phyloP scores from a whole-genome alignment of 2,329 filamentous ascomycete species.

The Aspergillus latus region DNA sequence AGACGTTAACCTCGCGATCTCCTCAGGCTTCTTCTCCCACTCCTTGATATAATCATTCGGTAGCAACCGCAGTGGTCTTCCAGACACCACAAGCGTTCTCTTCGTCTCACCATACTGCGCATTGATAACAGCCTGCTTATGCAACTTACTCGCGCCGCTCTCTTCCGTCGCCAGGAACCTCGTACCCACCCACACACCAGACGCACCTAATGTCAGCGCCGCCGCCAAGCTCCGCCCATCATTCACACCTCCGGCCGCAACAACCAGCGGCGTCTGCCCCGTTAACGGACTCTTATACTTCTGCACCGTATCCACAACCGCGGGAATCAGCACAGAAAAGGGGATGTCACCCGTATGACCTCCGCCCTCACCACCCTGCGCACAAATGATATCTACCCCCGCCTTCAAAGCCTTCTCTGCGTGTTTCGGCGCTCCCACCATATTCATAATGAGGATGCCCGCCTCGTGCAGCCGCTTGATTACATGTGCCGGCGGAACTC shows the following conservation, averaged over 20 bases:
- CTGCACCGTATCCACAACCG: slow-evolving; percentile 79
- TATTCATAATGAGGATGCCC: slow-evolving; percentile 90
- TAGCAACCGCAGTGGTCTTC: slow-evolving; percentile 75
- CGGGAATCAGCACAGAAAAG: slow-evolving; percentile 80
- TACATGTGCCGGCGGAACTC: slow-evolving; percentile 72
- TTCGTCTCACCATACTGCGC: slow-evolving; percentile 78
- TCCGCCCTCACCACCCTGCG: slow-evolving; percentile 90
- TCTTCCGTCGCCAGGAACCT: slow-evolving; percentile 82
- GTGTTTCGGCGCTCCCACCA: slow-evolving; percentile 92
- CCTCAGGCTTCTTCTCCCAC: slow-evolving; percentile 75
- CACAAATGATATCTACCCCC: slow-evolving; percentile 87
- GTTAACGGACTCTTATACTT: slow-evolving; percentile 70
- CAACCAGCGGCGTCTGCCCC: slow-evolving; percentile 71
- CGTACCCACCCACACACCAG: slow-evolving; percentile 91
- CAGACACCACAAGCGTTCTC: slow-evolving; percentile 77
- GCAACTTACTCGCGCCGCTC: slow-evolving; percentile 74
- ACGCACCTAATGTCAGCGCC: slow-evolving; percentile 81
- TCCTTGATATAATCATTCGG: slow-evolving; percentile 78
- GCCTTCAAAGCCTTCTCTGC: slow-evolving; percentile 82
- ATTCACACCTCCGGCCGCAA: slow-evolving; percentile 84
- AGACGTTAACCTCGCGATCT: slow-evolving; percentile 73
- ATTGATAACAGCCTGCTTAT: slow-evolving; percentile 81
- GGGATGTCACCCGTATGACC: slow-evolving; percentile 89
- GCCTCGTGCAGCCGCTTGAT: slow-evolving; percentile 76
- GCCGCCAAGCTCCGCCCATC: slow-evolving; percentile 79